A percentile compares a stretch with the other conserved stretches of the same genome.
phyloP scores from a whole-genome alignment of 768 basidiomycete genomes.

The Lentinula guzmanii region DNA sequence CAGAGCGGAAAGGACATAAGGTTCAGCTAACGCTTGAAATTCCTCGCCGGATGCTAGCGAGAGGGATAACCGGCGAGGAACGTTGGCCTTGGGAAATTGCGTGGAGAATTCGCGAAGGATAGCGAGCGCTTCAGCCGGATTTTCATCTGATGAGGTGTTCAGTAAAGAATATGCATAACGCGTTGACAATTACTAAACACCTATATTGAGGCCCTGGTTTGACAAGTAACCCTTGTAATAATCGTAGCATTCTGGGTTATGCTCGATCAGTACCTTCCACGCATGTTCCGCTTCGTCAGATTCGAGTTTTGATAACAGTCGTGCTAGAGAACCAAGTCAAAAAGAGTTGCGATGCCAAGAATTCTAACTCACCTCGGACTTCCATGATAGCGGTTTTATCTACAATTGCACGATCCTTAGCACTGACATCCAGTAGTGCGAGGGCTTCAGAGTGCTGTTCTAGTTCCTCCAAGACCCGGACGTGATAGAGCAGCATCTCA shows the following conservation, averaged over 20 bases:
- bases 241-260: conserved; percentile 77
- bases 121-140: conserved; percentile 44
- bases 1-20: conserved; percentile 67
- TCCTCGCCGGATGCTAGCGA: conserved; percentile 57
- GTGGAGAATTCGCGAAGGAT: conserved; percentile 54
- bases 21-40: conserved; percentile 58
- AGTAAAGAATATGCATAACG: neutral
- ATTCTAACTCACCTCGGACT: conserved; percentile 44
- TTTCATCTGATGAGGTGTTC: conserved; percentile 28
- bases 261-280: conserved; percentile 76
- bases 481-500: conserved; percentile 75
- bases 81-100: conserved; percentile 61
- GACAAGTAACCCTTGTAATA: conserved; percentile 75
- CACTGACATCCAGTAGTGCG: conserved; percentile 53
- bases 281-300: conserved; percentile 71
- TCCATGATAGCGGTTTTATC: conserved; percentile 68
- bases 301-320: conserved; percentile 63
- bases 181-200: conserved; percentile 30
- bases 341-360: conserved; percentile 4
- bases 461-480: conserved; percentile 66
- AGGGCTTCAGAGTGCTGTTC: conserved; percentile 59
- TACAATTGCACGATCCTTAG: conserved; percentile 60
- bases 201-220: conserved; percentile 58
- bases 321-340: conserved; percentile 43
- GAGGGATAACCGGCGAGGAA: conserved; percentile 72